A percentile compares a stretch with the other conserved stretches of the same genome.
These are phyloP conservation scores for Floccularia luteovirens DNA, from an alignment of 768 basidiomycete species.

Conservation along the genomic window DNA sequence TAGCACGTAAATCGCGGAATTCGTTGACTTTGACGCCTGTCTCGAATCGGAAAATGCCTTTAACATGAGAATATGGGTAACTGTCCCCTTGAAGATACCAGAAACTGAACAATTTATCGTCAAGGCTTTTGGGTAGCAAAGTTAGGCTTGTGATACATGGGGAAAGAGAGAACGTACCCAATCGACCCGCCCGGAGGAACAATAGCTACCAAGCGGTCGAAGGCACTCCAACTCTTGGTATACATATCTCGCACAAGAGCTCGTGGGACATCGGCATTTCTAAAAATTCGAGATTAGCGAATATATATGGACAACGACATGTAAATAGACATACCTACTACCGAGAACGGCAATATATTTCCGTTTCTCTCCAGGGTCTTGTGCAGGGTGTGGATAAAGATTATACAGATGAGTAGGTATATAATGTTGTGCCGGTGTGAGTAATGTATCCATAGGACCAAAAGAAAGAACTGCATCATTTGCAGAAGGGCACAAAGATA, in stretches of 20 bases:
- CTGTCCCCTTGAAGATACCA: constrained; percentile 80
- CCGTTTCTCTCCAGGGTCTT: constrained; percentile 65
- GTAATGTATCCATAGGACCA: constrained; percentile 73
- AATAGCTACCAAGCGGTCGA: constrained; percentile 81
- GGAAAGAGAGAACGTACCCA: constrained; percentile 42
- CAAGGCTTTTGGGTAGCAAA: constrained; percentile 43
- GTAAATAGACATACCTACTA: constrained; percentile 42
- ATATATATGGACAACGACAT: not conserved
- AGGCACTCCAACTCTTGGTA: constrained; percentile 89
- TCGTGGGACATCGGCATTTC: constrained; percentile 81
- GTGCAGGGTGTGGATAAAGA: constrained; percentile 76
- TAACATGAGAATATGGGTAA: constrained; percentile 69
- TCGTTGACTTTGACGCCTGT: constrained; percentile 84
- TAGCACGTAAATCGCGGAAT: constrained; percentile 83
- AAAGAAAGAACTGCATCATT: constrained; percentile 75
- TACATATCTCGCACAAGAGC: constrained; percentile 87
- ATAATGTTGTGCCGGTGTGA: constrained; percentile 71
- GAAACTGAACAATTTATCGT: constrained; percentile 88
- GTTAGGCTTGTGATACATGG: constrained; percentile 1
- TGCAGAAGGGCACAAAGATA: constrained; percentile 65
- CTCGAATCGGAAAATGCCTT: constrained; percentile 84
- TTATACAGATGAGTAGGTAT: constrained; percentile 69
- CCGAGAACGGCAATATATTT: constrained; percentile 67
- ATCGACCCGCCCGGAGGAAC: constrained; percentile 89
- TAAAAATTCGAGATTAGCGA: constrained; percentile 14